Evolutionary conservation across 2,329 filamentous ascomycete genomes (phyloP), one percentile per base, ranked within the genome.

Genomic region (Cryphonectria naterciae): DNA sequence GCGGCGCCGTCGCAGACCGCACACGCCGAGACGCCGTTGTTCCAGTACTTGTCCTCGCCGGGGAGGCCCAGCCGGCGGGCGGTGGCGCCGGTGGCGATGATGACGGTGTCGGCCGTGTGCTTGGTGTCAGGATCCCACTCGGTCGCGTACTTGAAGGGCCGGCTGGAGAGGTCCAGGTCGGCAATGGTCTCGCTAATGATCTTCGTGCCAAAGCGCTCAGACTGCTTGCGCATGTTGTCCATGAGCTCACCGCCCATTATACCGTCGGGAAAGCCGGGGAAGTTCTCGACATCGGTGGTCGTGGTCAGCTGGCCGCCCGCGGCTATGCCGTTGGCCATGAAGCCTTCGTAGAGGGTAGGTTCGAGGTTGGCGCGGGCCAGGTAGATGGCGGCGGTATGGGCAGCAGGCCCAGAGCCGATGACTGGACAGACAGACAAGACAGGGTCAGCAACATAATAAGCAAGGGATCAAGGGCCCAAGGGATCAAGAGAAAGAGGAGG

Each of bases 231-330:
- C 95, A 99, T 98, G 81, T 91, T 89, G 76, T 98, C 95, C 96
- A 99, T 99, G 75, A 99, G 86, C 78, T 94, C 92, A 70, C 88
- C 83, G 75, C 96, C 96, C 83, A 94, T 92, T 80, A 99, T 94
- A 74, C 92, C 93, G 77, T 93, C 89, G 78, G 93, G 92, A 85
- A 98, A 99, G 64, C 96, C 96, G 37, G 96, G 96, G 83, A 92
- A 99, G 88, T 99, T 99, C 86, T 99, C 96, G 72, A 99, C 91
- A 76, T 99, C 97, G 78, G 97, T 98, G 69, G 96, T 99, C 37
- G 97, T 99, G 69, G 97, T 99, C 76, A 99, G 88, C 87, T 99
- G 96, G 70, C 96, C 96, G 76, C 96, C 96, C 61, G 96, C 94
- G 8, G 96, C 96, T 77, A 97, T 97, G 78, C 95, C 96, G 79